phyloP scores from a whole-genome alignment of 1,284 basidiomycete species.

The Ustilago xerochloae region DNA sequence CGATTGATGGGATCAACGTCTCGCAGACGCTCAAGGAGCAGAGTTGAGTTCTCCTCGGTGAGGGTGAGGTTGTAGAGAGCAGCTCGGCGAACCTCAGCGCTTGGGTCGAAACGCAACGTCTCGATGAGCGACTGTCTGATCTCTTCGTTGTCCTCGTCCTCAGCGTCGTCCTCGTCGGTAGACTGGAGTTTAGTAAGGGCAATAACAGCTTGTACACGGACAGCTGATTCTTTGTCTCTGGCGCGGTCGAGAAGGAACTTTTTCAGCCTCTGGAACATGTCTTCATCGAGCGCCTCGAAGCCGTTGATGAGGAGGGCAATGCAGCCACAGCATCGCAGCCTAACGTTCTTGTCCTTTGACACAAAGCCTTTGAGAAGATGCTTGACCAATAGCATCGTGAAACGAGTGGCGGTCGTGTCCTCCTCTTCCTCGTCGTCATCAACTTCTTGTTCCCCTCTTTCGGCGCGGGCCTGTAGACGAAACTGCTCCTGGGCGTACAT shows the following conservation, averaged over 20 bases:
- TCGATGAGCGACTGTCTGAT: constrained; percentile 79
- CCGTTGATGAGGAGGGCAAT: constrained; percentile 68
- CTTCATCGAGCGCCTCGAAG: constrained; percentile 74
- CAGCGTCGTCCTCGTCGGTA: constrained; percentile 71
- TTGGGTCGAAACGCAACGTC: constrained; percentile 77
- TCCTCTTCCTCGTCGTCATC: constrained; percentile 75
- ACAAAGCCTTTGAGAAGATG: constrained; percentile 85
- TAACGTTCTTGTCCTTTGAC: constrained; percentile 88
- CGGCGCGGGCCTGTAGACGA: constrained; percentile 41
- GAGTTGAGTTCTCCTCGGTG: constrained; percentile 73
- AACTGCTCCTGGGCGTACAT: constrained; percentile 71
- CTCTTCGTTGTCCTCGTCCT: constrained; percentile 76
- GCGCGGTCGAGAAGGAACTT: constrained; percentile 80
- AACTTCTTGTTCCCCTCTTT: constrained; percentile 66
- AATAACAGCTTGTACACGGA: constrained; percentile 85
- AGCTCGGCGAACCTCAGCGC: constrained; percentile 88
- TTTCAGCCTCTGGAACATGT: constrained; percentile 79
- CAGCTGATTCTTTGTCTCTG: constrained; percentile 84
- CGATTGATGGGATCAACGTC: constrained; percentile 86
- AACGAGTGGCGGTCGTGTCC: constrained; percentile 79
- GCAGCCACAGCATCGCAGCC: constrained; percentile 84
- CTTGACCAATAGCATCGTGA: constrained; percentile 77
- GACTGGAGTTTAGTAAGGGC: constrained; percentile 86
- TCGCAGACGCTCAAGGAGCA: constrained; percentile 82
- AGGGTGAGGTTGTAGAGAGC: constrained; percentile 83